phyloP scores from a whole-genome alignment of 257 asterid genomes.

The Dorcoceras hygrometricum region DNA sequence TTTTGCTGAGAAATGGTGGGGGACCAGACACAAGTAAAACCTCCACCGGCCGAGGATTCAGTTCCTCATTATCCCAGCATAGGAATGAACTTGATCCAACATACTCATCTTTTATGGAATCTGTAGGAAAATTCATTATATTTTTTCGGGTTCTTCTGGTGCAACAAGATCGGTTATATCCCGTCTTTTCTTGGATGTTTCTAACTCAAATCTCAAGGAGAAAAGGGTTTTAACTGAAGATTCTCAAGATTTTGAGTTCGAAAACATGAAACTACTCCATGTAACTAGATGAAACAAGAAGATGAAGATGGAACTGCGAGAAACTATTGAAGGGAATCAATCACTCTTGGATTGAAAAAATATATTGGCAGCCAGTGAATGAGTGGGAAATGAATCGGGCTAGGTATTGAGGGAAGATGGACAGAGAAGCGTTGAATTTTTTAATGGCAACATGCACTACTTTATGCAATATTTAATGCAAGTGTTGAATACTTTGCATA shows the following conservation, averaged over 20 bases:
- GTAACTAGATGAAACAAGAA: no score
- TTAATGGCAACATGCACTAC: not conserved
- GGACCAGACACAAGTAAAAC: constrained; percentile 39
- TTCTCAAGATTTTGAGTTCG: no score
- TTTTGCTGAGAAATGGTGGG: constrained; percentile 49
- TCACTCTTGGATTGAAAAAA: no score
- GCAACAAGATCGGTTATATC: no score
- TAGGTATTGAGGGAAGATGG: not conserved
- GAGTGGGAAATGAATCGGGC: not conserved
- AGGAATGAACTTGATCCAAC: not conserved
- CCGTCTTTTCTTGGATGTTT: no score
- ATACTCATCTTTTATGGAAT: not conserved
- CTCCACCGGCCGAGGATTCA: constrained; percentile 38
- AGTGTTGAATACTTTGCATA: not conserved
- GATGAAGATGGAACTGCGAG: no score
- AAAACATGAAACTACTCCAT: no score
- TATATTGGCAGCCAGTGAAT: not conserved
- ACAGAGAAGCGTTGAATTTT: not conserved
- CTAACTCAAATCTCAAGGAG: no score
- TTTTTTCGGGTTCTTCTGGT: no score
- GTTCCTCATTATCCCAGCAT: not conserved
- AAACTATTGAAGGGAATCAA: not conserved
- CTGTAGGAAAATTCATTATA: not conserved
- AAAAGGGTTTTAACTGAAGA: no score
- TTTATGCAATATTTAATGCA: not conserved